Conservation (phyloP, 1,139 yeast genomes). For the Pichia sp. region DNA sequence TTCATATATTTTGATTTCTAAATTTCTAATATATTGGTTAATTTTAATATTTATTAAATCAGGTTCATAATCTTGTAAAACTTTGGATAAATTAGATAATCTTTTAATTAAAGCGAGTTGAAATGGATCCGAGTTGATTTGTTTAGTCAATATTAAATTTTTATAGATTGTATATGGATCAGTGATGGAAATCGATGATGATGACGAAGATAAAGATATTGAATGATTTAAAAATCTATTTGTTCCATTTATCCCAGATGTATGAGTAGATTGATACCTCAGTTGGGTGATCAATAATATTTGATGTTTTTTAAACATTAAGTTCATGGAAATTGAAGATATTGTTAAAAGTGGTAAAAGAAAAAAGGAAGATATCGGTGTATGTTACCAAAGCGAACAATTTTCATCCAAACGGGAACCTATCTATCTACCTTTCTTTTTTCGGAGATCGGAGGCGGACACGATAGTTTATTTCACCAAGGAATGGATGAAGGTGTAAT, state of each 20-base stretch:
- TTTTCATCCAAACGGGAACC: too few species aligned
- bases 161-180: conserved; percentile 61
- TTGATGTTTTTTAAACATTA: background rate
- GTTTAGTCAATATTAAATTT: conserved; percentile 45
- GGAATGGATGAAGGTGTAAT: too few species aligned
- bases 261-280: background rate
- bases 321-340: too few species aligned
- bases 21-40: conserved; percentile 40
- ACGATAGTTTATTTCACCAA: too few species aligned
- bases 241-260: conserved; percentile 5
- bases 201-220: background rate
- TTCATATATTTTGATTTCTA: conserved; percentile 35
- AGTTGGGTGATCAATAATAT: background rate
- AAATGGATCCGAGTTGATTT: conserved; percentile 46
- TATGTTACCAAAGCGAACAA: background rate
- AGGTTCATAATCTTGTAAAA: conserved; percentile 51
- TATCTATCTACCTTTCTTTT: too few species aligned
- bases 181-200: conserved; percentile 39
- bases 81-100: conserved; percentile 8
- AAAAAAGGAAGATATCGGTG: background rate
- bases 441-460: too few species aligned
- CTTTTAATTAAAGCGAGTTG: conserved; percentile 35
- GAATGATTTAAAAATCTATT: background rate
- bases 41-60: conserved; percentile 46
- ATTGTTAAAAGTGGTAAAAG: background rate